phyloP scores from a whole-genome alignment of 176 grass and related monocot species.

The Canna indica region DNA sequence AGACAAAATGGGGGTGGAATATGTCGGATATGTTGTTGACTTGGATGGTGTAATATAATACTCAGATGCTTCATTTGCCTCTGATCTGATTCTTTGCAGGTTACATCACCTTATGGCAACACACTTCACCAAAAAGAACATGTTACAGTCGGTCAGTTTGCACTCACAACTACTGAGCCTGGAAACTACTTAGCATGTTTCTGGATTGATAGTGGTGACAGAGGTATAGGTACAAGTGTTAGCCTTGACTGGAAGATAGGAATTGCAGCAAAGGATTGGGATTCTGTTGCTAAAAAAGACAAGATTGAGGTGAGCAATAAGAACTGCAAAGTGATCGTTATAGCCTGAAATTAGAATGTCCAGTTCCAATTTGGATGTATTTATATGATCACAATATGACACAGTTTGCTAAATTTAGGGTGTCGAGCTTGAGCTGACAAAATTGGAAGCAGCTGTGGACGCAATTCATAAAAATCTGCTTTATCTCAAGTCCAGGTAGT shows the following conservation, averaged over 20 bases:
- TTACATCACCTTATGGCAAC: conserved; percentile 66
- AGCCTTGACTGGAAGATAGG: conserved; percentile 80
- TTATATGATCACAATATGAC: too few relatives aligned
- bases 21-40: too few relatives aligned
- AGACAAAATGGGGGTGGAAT: too few relatives aligned
- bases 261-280: conserved; percentile 60
- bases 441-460: too few relatives aligned
- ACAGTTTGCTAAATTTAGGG: too few relatives aligned
- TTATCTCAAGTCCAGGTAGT: too few relatives aligned
- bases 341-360: neutral
- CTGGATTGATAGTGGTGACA: conserved; percentile 39
- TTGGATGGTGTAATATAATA: too few relatives aligned
- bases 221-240: conserved; percentile 38
- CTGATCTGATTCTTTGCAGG: conserved; percentile 22
- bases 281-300: conserved; percentile 58
- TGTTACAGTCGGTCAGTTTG: conserved; percentile 46
- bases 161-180: conserved; percentile 64
- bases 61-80: too few relatives aligned
- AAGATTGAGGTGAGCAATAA: conserved; percentile 47
- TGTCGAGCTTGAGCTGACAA: too few relatives aligned
- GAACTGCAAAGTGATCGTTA: neutral
- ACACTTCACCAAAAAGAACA: conserved; percentile 39
- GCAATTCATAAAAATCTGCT: too few relatives aligned
- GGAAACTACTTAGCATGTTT: conserved; percentile 73
- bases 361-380: too few relatives aligned